Percentiles rank a stretch among this genome's conserved stretches.
phyloP scores from a whole-genome alignment of 23 red algal species.

The Gracilaria domingensis region DNA sequence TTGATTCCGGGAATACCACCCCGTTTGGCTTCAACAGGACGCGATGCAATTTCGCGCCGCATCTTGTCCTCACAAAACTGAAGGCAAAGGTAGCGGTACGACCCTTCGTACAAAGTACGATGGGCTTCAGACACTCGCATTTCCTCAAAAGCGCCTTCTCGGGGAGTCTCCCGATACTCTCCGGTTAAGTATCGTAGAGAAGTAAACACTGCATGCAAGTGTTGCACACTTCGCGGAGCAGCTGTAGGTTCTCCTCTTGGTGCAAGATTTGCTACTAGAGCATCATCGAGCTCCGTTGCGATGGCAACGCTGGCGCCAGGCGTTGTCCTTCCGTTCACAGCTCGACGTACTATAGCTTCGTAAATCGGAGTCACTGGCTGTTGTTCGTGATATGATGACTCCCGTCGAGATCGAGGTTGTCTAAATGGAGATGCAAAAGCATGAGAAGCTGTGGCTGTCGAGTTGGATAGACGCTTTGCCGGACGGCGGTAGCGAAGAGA shows the following conservation, averaged over 20 bases:
- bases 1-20: slow-evolving; percentile 81
- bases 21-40: slow-evolving; percentile 69
- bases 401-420: slow-evolving; percentile 39
- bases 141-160: slow-evolving; percentile 51
- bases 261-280: slow-evolving; percentile 36
- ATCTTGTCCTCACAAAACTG: slow-evolving; percentile 87
- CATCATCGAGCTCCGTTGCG: slow-evolving; percentile 60
- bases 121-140: neutral
- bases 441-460: neutral
- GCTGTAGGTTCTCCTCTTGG: slow-evolving; percentile 44
- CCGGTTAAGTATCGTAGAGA: slow-evolving; percentile 59
- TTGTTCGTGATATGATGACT: slow-evolving; percentile 6
- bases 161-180: slow-evolving; percentile 22
- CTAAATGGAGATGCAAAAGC: slow-evolving; percentile 70
- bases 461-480: neutral
- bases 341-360: slow-evolving; percentile 43
- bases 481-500: neutral
- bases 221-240: slow-evolving; percentile 57
- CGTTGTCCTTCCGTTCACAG: slow-evolving; percentile 30
- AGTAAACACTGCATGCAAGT: slow-evolving; percentile 70
- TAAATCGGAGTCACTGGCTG: slow-evolving; percentile 54
- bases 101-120: slow-evolving; percentile 21
- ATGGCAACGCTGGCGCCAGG: slow-evolving; percentile 22
- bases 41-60: slow-evolving; percentile 66
- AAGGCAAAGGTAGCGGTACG: slow-evolving; percentile 59